These are phyloP conservation scores for Saccharum officinarum DNA, from an alignment of 176 grass and related monocot genomes.

Conservation along the genomic window DNA sequence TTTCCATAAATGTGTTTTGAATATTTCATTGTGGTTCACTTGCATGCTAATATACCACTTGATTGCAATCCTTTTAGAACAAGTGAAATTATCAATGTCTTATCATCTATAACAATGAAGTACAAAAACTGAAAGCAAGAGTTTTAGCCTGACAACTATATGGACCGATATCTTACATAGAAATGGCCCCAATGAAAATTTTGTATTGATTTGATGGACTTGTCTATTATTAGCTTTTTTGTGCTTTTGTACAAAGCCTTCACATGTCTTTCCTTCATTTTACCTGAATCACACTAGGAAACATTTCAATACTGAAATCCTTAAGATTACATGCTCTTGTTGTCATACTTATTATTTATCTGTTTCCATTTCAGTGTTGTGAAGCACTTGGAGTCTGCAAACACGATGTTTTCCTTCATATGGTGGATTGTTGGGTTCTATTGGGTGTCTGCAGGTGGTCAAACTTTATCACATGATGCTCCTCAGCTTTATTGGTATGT, in stretches of 20 bases:
- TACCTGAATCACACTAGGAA: not conserved
- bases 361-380: slow-evolving; percentile 51
- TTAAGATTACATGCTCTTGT: slow-evolving; percentile 6
- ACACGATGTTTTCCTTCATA: slow-evolving; percentile 99
- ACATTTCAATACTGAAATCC: slow-evolving; percentile 4
- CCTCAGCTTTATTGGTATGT: slow-evolving; percentile 97
- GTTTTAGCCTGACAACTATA: not conserved
- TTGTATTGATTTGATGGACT: not conserved
- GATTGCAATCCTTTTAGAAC: slow-evolving; percentile 1
- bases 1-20: not conserved
- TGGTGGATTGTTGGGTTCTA: slow-evolving; percentile 99
- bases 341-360: slow-evolving; percentile 4
- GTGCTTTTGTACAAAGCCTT: not conserved
- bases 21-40: not conserved
- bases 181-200: not conserved
- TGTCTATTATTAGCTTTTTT: not conserved
- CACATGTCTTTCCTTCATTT: slow-evolving; percentile 14
- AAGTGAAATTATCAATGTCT: not conserved
- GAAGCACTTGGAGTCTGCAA: slow-evolving; percentile 92
- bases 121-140: not conserved
- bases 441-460: slow-evolving; percentile 89
- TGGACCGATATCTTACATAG: not conserved
- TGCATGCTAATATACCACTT: not conserved
- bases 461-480: slow-evolving; percentile 63
- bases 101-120: not conserved